Base-by-base conservation (phyloP, 306 rosid species). In the Prunus mongolica region DNA sequence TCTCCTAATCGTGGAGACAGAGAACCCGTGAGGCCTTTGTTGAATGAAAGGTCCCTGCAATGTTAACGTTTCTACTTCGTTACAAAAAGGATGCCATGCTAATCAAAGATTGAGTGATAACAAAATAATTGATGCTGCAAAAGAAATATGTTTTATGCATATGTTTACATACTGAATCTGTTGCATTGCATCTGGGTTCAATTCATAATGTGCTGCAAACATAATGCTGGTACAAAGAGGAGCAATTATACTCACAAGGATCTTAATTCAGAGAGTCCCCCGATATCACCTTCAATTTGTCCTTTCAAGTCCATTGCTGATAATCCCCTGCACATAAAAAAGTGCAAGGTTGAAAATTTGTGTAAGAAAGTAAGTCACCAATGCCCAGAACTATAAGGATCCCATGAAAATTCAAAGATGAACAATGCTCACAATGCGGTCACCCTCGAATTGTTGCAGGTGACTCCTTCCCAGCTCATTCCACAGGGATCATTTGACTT, bases 401-500 rank as follows among this genome's bases (percentile, higher is more conserved):
- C 14, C 0, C 6, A 67, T 25, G 34, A 73, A 19, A 30, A n/a
- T 12, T 11, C 8, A 25, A 70, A 16, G 8, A 34, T 24, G 45
- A 64, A 79, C 50, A 74, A 75, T 52, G 47, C 82, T 87, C 79
- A 95, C 99, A 95, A 70, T 73, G 97, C 90, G 47, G 96, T 95
- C 75, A 95, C 90, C 64, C 97, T 89, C 44, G 95, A 84, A 80
- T 67, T 78, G 80, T 65, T 86, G 92, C 99, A 95, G 19, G 78
- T 83, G 45, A 95, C 88, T 84, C 99, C 99, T 46, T 95, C 99
- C 99, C 99, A 95, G 6, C 83, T 82, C 58, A 75, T 75, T 80
- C 86, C 92, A 87, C 97, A 92, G 1, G 96, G 96, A 78, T 95
- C 96, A 54, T 75, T 47, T 72, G 99, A 88, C 63, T 65, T 76